A percentile compares a stretch with the other conserved stretches of the same genome.
Conservation (phyloP, 1,139 yeast species). For the Arxiozyma bovina region DNA sequence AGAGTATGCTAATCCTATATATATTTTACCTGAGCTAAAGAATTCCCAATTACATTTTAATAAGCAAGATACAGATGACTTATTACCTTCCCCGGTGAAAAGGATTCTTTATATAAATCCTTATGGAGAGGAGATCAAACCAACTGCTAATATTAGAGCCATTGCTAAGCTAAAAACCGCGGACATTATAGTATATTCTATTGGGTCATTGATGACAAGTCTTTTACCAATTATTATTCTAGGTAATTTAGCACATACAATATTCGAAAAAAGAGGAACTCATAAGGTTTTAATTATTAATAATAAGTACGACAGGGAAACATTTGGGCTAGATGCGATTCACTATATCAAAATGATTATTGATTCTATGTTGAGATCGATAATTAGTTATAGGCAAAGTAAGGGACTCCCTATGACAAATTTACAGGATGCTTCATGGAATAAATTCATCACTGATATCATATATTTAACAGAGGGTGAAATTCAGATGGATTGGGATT, state of each 20-base stretch:
- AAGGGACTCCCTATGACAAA: conserved; percentile 5
- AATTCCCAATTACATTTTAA: conserved; percentile 67
- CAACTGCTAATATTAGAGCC: conserved; percentile 63
- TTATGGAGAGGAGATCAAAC: conserved; percentile 80
- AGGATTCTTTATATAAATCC: conserved; percentile 77
- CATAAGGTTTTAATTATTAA: conserved; percentile 54
- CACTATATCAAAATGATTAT: conserved; percentile 51
- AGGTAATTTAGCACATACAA: conserved; percentile 62
- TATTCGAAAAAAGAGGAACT: conserved; percentile 27
- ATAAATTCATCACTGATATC: conserved; percentile 47
- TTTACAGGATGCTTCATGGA: conserved; percentile 27
- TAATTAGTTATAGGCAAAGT: conserved; percentile 12
- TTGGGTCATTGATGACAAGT: conserved; percentile 85
- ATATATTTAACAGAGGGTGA: conserved; percentile 42
- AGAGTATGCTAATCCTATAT: conserved; percentile 51
- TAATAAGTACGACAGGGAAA: conserved; percentile 70
- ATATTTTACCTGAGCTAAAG: conserved; percentile 66
- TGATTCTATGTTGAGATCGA: conserved; percentile 22
- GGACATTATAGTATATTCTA: conserved; percentile 60
- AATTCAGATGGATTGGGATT: conserved; percentile 39
- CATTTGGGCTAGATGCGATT: conserved; percentile 53
- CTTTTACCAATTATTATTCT: conserved; percentile 67
- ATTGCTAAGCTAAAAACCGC: conserved; percentile 43
- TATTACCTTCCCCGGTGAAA: conserved; percentile 66
- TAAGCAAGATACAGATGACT: conserved; percentile 45